Conservation (phyloP, 2,329 filamentous ascomycete genomes). For the Colletotrichum musae region DNA sequence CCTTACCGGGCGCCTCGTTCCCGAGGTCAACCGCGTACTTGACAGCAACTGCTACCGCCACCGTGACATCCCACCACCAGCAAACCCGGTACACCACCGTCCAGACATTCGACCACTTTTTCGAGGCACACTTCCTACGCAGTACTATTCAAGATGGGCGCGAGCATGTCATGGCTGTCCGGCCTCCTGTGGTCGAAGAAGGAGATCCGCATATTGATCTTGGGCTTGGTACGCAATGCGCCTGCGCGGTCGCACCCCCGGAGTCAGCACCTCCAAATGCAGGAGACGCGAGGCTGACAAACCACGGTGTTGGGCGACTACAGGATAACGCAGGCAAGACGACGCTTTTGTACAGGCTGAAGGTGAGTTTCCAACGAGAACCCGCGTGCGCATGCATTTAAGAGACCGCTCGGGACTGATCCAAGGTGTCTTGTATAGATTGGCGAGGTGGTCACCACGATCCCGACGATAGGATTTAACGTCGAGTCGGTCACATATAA, state of each 20-base stretch:
- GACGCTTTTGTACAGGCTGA: constrained; percentile 94
- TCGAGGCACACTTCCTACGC: constrained; percentile 1
- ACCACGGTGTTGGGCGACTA: constrained; percentile 35
- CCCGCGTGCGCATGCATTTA: neutral
- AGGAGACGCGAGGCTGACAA: constrained; percentile 29
- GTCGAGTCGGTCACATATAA: constrained; percentile 99
- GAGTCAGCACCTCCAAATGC: constrained; percentile 20
- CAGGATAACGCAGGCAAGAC: constrained; percentile 99
- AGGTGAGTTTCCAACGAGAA: constrained; percentile 67
- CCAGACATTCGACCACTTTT: neutral
- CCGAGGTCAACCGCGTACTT: constrained; percentile 37
- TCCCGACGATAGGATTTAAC: constrained; percentile 99
- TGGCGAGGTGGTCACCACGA: constrained; percentile 98
- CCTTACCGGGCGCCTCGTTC: constrained; percentile 17
- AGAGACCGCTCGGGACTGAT: constrained; percentile 27
- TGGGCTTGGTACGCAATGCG: constrained; percentile 81
- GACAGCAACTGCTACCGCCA: constrained; percentile 14
- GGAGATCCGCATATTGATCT: constrained; percentile 95
- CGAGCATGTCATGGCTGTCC: constrained; percentile 78
- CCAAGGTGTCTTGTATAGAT: constrained; percentile 71
- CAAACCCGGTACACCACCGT: neutral
- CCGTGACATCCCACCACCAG: constrained; percentile 23
- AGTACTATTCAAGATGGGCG: constrained; percentile 67
- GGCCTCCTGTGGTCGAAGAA: constrained; percentile 91
- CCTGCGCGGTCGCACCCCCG: constrained; percentile 17